Evolutionary conservation across 139 green algal species (phyloP).

Genomic region (Micractinium sp.): DNA sequence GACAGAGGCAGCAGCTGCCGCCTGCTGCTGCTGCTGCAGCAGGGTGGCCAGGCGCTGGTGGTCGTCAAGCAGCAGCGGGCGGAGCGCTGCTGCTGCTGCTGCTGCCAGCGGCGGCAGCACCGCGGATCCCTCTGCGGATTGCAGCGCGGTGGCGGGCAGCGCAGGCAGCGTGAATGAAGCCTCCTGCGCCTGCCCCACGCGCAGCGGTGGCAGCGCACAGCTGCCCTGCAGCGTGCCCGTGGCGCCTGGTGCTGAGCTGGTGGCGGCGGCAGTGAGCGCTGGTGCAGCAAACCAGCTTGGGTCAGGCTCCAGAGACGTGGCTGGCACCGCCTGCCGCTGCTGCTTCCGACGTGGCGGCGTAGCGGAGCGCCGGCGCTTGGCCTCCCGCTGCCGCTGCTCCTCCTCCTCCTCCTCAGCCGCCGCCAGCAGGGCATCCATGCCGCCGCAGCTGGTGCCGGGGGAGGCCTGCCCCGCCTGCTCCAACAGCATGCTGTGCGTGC

Average conservation of each 20-base stretch:
- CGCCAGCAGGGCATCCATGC: constrained; percentile 18
- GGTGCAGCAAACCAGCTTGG: neutral
- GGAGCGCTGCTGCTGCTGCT: neutral
- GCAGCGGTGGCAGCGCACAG: neutral
- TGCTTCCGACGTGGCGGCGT: neutral
- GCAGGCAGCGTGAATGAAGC: neutral
- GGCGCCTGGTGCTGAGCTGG: neutral
- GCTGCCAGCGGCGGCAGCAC: neutral
- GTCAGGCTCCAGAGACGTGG: neutral
- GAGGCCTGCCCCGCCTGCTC: neutral
- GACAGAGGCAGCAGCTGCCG: neutral
- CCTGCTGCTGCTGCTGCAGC: neutral
- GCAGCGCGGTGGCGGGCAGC: neutral
- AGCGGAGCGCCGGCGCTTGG: neutral
- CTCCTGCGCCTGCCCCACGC: neutral
- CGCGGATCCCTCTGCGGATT: neutral
- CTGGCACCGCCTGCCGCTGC: neutral
- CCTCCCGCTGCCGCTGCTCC: neutral
- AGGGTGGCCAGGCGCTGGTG: too few relatives aligned
- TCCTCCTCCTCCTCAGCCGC: constrained; percentile 15
- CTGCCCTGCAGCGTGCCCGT: neutral
- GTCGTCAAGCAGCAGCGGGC: neutral
- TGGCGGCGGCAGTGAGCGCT: neutral
- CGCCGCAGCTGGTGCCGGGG: neutral
- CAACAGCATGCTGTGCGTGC: neutral